Evolutionary conservation across 148 eudicot species (phyloP).

Genomic region (Rhododendron henanense): DNA sequence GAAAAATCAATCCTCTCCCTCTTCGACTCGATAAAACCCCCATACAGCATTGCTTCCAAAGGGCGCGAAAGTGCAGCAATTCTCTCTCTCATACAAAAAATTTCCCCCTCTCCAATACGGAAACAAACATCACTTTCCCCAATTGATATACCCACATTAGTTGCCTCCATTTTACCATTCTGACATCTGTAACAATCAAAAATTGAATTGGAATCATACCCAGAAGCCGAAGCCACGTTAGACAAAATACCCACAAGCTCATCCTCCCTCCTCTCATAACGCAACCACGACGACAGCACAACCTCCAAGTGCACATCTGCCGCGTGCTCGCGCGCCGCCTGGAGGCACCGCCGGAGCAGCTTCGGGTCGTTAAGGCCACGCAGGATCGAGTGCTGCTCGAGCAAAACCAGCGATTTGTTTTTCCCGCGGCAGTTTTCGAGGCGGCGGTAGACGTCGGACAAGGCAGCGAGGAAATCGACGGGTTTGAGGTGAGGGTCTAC

Average conservation of each 20-base stretch:
- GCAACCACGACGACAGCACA: constrained; percentile 51
- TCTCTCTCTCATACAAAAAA: constrained; percentile 47
- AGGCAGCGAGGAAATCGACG: constrained; percentile 24
- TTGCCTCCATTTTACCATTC: neutral
- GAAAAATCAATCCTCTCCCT: constrained; percentile 61
- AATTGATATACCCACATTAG: neutral
- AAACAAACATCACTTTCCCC: constrained; percentile 29
- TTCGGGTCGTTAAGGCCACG: constrained; percentile 33
- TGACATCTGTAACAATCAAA: constrained; percentile 27
- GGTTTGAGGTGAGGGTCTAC: constrained; percentile 31
- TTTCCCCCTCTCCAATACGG: constrained; percentile 53
- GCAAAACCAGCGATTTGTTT: constrained; percentile 18
- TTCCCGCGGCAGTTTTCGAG: constrained; percentile 10
- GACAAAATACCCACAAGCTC: constrained; percentile 41
- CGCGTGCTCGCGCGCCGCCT: constrained; percentile 44
- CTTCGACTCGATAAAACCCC: constrained; percentile 56
- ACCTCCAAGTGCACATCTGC: constrained; percentile 44
- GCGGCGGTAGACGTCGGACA: constrained; percentile 25
- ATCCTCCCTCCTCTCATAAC: constrained; percentile 47
- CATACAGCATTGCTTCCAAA: constrained; percentile 63
- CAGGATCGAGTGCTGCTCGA: constrained; percentile 44
- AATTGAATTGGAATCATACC: constrained; percentile 27
- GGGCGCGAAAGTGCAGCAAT: constrained; percentile 70
- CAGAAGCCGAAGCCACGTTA: constrained; percentile 22
- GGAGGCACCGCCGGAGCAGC: constrained; percentile 39